phyloP scores from a whole-genome alignment of 169 alveolate genomes.

The Plasmodium gaboni region DNA sequence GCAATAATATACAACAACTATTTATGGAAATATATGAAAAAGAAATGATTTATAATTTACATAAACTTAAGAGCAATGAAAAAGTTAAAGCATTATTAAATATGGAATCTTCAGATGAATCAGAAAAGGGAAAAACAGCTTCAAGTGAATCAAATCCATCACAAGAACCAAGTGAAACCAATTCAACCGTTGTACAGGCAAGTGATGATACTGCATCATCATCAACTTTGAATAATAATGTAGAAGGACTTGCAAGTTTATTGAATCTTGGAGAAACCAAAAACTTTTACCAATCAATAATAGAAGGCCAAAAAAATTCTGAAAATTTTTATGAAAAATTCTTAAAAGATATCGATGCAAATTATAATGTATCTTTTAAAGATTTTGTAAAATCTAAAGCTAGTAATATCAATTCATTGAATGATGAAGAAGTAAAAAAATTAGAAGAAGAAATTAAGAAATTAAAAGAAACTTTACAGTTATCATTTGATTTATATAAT shows the following conservation, averaged over 20 bases:
- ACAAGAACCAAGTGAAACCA: background rate
- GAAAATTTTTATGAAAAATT: slow-evolving; percentile 1
- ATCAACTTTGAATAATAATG: background rate
- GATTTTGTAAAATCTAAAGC: slow-evolving; percentile 22
- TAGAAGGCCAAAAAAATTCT: background rate
- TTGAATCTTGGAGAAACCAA: background rate
- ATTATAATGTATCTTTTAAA: background rate
- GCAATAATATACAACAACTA: background rate
- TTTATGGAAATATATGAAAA: slow-evolving; percentile 26
- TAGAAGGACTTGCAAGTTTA: background rate
- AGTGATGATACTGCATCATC: background rate
- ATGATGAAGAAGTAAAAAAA: background rate
- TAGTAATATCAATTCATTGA: background rate
- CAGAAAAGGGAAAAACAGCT: background rate
- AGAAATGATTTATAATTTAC: slow-evolving; percentile 34
- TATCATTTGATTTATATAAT: slow-evolving; percentile 1
- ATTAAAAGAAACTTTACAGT: slow-evolving; percentile 4
- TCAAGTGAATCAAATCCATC: background rate
- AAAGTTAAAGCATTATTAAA: slow-evolving; percentile 13
- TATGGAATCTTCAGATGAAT: background rate
- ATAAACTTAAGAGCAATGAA: slow-evolving; percentile 1
- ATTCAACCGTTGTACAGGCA: background rate
- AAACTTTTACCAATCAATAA: background rate
- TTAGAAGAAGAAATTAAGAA: slow-evolving; percentile 11
- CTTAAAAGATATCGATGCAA: background rate